Evolutionary conservation across 2,329 filamentous ascomycete species (phyloP), one percentile per base, ranked within the genome.

Genomic region (Drechslerella coelobrocha): DNA sequence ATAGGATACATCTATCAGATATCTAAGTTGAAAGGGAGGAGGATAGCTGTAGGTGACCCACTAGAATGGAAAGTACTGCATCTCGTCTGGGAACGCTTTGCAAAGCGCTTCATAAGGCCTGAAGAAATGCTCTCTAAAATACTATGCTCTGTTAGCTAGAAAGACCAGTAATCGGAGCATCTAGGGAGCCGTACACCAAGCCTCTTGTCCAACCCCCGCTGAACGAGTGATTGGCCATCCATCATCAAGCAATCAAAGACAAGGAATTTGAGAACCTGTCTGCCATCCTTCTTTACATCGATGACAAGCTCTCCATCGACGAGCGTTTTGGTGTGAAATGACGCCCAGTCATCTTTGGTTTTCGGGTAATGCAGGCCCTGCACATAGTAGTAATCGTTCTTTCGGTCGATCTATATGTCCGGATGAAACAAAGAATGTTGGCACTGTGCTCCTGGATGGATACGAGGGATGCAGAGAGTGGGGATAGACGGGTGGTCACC

Each of bases 381-480:
- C 71, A 97, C 86, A 77, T 85, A 91, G 85, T 93, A 96, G 82
- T 94, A 99, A 78, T 97, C 92, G 81, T 99, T 97, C 81, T 92
- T 96, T 77, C 94, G 91, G 81, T 99, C 93, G 80, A 99, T 96
- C 72, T 73, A 55, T 63, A 47, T 17, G 29, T 45, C 19, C 4
- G 4, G n/a, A 9, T 14, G 17, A 47, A 47, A 21, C 41, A 31
- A 24, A 29, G 34, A 8, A 26, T 47, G 53, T 66, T 66, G 45
- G 53, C 19, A 14, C 12, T 39, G n/a, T n/a, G n/a, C n/a, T n/a
- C n/a, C n/a, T n/a, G n/a, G 41, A 34, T 45, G 34, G 34, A 53
- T 34, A 6, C 41, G 23, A 24, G 9, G 2, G 10, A 27, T 14
- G 14, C 21, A 24, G 10, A 23, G 47, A 23, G 23, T 51, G 6